A percentile compares a stretch with the other conserved stretches of the same genome.
Evolutionary conservation across 1,139 yeast genomes (phyloP).

Genomic region (Nakaseomyces nivariensis): DNA sequence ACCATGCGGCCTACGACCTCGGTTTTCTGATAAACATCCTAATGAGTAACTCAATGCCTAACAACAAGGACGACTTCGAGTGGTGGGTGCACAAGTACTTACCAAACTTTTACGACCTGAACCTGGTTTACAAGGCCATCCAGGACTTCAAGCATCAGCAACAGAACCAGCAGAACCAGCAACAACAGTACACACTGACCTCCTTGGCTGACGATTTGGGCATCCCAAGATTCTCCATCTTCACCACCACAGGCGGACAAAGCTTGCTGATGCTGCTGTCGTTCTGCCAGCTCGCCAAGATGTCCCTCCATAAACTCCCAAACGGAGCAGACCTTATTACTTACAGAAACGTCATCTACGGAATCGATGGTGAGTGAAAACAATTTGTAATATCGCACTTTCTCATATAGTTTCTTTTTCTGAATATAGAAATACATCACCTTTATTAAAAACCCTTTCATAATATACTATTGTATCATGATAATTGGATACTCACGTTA

Average conservation of each 20-base stretch:
- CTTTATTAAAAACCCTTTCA: too few relatives aligned
- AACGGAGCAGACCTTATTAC: slow-evolving; percentile 32
- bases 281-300: slow-evolving; percentile 41
- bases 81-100: slow-evolving; percentile 64
- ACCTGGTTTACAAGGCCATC: slow-evolving; percentile 57
- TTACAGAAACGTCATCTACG: slow-evolving; percentile 47
- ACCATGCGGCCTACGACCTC: slow-evolving; percentile 90
- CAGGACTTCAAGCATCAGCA: slow-evolving; percentile 23
- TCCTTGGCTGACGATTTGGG: slow-evolving; percentile 47
- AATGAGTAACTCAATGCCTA: slow-evolving; percentile 69
- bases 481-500: too few relatives aligned
- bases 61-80: slow-evolving; percentile 69
- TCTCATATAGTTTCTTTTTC: neutral
- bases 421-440: too few relatives aligned
- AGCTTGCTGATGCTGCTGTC: slow-evolving; percentile 51
- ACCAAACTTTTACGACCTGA: slow-evolving; percentile 79
- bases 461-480: too few relatives aligned
- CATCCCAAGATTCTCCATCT: slow-evolving; percentile 41
- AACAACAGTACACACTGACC: slow-evolving; percentile 27
- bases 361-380: slow-evolving; percentile 27
- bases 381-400: neutral
- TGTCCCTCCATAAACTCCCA: slow-evolving; percentile 30
- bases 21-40: slow-evolving; percentile 78
- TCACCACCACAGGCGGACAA: slow-evolving; percentile 38
- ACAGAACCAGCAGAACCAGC: slow-evolving; percentile 15